Evolutionary conservation across 371 early-diverging fungal genomes (phyloP).

Genomic region (Saksenaea vasiformis): DNA sequence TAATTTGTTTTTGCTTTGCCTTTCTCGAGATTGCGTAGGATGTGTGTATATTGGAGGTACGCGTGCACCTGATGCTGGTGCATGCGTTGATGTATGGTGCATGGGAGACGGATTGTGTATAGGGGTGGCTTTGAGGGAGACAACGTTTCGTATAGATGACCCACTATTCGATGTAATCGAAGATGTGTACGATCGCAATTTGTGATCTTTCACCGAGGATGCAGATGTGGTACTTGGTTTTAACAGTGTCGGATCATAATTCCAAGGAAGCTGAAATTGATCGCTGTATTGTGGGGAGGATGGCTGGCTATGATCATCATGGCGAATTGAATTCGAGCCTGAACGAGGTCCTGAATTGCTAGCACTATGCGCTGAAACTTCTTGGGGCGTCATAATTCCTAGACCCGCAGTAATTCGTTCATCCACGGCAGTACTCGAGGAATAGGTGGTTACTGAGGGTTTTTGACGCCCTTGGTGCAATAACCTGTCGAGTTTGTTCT

Average conservation of each 20-base stretch:
- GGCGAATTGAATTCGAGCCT: not conserved
- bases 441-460: not conserved
- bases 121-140: constrained; percentile 18
- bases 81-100: constrained; percentile 20
- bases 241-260: constrained; percentile 5
- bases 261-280: constrained; percentile 8
- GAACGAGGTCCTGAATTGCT: constrained; percentile 1
- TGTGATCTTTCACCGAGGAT: constrained; percentile 8
- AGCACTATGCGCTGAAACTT: not conserved
- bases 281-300: constrained; percentile 13
- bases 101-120: not conserved
- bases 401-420: constrained; percentile 43
- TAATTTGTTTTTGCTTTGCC: not conserved
- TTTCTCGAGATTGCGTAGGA: not conserved
- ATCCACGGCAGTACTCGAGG: constrained; percentile 19
- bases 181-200: not conserved
- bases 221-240: not conserved
- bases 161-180: constrained; percentile 14
- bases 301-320: constrained; percentile 1
- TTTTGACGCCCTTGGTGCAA: constrained; percentile 15
- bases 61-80: not conserved
- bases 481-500: constrained; percentile 43
- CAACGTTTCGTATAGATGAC: constrained; percentile 26
- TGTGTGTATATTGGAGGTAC: not conserved
- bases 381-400: constrained; percentile 23